A percentile compares a stretch with the other conserved stretches of the same genome.
These are phyloP conservation scores for Zygnema cylindricum DNA, from an alignment of 139 green algal species.

Conservation along the genomic window DNA sequence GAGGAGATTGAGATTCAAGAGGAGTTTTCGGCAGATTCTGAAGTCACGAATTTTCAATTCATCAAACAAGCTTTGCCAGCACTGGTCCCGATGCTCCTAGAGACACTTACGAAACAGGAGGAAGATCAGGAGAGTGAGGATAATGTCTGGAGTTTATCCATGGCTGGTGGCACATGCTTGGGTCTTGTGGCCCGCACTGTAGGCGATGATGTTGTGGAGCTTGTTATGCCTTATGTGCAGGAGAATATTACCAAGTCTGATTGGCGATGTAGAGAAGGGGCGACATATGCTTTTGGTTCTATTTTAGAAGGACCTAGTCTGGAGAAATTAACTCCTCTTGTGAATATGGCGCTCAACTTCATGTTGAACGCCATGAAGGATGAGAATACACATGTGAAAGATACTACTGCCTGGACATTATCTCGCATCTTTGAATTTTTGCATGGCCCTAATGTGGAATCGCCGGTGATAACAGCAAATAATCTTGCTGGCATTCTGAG, in stretches of 20 bases:
- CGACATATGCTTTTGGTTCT: conserved; percentile 94
- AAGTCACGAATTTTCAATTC: conserved; percentile 81
- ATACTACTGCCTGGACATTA: conserved; percentile 96
- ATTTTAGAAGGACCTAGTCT: conserved; percentile 90
- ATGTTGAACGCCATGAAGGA: conserved; percentile 77
- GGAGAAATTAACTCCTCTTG: conserved; percentile 73
- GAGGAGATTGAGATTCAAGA: conserved; percentile 77
- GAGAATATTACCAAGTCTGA: conserved; percentile 84
- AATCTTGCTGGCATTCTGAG: conserved; percentile 67
- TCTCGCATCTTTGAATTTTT: conserved; percentile 94
- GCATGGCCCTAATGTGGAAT: conserved; percentile 68
- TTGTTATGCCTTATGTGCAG: conserved; percentile 87
- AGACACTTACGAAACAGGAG: conserved; percentile 97
- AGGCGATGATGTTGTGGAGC: conserved; percentile 79
- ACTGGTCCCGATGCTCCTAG: conserved; percentile 90
- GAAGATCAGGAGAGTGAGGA: conserved; percentile 88
- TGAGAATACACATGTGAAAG: conserved; percentile 79
- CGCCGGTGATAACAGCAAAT: conserved; percentile 54
- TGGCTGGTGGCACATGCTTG: conserved; percentile 91
- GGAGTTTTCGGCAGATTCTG: conserved; percentile 70
- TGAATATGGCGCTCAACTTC: conserved; percentile 73
- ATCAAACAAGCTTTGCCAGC: conserved; percentile 80
- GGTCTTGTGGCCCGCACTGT: conserved; percentile 78
- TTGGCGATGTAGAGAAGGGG: conserved; percentile 92
- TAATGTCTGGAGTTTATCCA: conserved; percentile 87